phyloP scores from a whole-genome alignment of 2,329 filamentous ascomycete species.

The Diaporthe caulivora region DNA sequence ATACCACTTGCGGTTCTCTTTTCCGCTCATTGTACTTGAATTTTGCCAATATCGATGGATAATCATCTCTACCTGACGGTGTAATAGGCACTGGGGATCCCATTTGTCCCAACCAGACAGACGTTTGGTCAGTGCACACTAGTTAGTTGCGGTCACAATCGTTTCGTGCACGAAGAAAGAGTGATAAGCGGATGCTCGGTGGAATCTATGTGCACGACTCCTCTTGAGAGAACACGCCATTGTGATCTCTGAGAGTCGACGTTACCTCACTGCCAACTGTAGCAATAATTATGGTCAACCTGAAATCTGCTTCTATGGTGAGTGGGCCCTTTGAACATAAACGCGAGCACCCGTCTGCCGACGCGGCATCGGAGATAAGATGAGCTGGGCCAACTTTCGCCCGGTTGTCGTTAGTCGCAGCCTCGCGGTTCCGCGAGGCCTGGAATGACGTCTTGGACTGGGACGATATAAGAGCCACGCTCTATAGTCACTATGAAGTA shows the following conservation, averaged over 20 bases:
- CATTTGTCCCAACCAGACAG: neutral
- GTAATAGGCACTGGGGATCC: neutral
- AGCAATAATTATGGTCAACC: neutral
- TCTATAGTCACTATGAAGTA: slow-evolving; percentile 21
- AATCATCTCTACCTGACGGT: neutral
- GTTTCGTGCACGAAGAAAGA: neutral
- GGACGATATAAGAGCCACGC: neutral
- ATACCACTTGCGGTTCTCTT: slow-evolving; percentile 33
- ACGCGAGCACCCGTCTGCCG: neutral
- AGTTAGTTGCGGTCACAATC: too few species aligned
- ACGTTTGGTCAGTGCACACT: neutral
- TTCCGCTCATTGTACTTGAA: slow-evolving; percentile 30
- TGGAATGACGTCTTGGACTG: slow-evolving; percentile 31
- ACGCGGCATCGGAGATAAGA: slow-evolving; percentile 10
- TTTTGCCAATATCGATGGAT: slow-evolving; percentile 21
- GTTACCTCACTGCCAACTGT: neutral
- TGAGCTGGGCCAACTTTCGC: neutral
- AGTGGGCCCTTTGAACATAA: slow-evolving; percentile 8
- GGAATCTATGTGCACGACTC: too few species aligned
- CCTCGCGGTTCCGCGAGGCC: neutral
- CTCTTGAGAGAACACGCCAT: neutral
- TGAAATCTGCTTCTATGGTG: neutral
- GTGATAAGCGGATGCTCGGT: too few species aligned
- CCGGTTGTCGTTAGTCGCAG: neutral
- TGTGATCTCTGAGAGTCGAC: neutral